Evolutionary conservation across 1,284 basidiomycete species (phyloP), one percentile per base, ranked within the genome.

Genomic region (Ganoderma multipileum): DNA sequence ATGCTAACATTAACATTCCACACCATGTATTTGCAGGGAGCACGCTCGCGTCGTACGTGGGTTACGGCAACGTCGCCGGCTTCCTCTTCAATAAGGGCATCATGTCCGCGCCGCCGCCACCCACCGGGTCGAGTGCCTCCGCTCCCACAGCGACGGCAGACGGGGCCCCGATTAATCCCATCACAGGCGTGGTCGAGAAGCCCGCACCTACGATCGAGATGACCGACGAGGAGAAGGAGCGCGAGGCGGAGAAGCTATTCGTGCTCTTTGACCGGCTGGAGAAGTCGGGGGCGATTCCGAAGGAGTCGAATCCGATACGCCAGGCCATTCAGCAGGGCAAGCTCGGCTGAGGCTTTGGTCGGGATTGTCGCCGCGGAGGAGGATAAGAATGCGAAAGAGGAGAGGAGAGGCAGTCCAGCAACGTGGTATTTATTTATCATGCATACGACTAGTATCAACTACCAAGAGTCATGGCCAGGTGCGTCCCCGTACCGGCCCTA

Each of bases 21-120:
- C 16, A 3, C 12, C 18, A 42, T 7, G 36, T 54, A 16, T 44
- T 18, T 59, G 38, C 75, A 95, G 94, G 91, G 26, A 84, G 86
- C 18, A 86, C 83, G 0, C 83, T 97, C 9, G 89, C 89, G 8
- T 85, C 89, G 6, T 89, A 93, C 64, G 87, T 97, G 60, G 96
- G 96, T 3, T 97, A 98, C 73, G 96, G 96, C 28, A 96, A 96
- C 76, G 95, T 96, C 39, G 95, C 95, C 0, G 96, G 96, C 1
- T 93, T 95, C 82, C 85, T 98, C 36, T 96, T 95, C 82, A 90
- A 94, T 76, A 95, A 95, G 76, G 95, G 95, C 16, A 86, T 97
- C 71, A 84, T 93, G 73, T 88, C 84, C 63, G 88, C 90, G 0
- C 86, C 87, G 1, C 72, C 80, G 5, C 77, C 72, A 9, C 70